Evolutionary conservation across 2,329 filamentous ascomycete species (phyloP), one percentile per base, ranked within the genome.

Genomic region (Colletotrichum lindemuthianum): DNA sequence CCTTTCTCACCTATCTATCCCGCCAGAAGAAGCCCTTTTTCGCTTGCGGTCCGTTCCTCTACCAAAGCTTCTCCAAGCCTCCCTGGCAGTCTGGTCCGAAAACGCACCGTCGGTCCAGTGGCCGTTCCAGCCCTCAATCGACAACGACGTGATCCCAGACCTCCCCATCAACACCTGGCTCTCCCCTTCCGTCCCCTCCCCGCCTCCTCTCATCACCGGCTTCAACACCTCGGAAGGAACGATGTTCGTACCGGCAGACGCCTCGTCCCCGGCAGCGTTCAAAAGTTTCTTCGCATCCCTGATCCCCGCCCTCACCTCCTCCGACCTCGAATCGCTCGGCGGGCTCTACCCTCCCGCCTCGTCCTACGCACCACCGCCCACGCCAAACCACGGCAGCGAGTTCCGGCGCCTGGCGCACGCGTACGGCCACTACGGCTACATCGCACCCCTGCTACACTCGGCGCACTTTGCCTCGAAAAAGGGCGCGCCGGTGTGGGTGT

Each of bases 191-290:
- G 86, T 82, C 72, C 80, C 88, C 68, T 81, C 81, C 67, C 79
- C 89, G 8, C 86, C 88, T 58, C 50, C 58, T 59, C 64, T 92
- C 52, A 76, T 93, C 52, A 91, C 89, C 0, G 90, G 90, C 8
- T 92, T 88, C 78, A 89, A 88, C 74, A 85, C 86, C 43, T 88
- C 92, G 70, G 90, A 93, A 73, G 90, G 90, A 13, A 83, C 87
- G 1, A 73, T 81, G 41, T 92, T 92, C 71, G 84, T 92, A 1
- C 84, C 88, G 0, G 73, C 78, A 12, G 69, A 73, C 7, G 79
- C 84, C 57, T 53, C 56, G 13, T 76, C 79, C 12, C 79, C 78
- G 2, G 77, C 82, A 10, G 75, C 73, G 0, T 41, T 63, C 2
- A 36, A 43, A 12, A 81, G 88, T 10, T 91, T 92, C 74, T 92